Conservation (phyloP, 345 rosid genomes). For the Salix dunnii region DNA sequence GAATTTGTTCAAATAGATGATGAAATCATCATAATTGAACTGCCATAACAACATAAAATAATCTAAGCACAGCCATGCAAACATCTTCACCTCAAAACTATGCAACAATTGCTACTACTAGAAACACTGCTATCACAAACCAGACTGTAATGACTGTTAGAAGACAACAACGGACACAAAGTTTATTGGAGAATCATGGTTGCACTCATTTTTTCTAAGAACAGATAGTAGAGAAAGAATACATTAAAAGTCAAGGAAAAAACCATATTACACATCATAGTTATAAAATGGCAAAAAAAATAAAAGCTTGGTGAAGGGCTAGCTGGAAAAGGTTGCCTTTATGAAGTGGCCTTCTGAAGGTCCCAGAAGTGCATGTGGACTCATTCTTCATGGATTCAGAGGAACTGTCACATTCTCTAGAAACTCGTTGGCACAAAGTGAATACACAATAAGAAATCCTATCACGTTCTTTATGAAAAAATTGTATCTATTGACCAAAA, state of each 20-base stretch:
- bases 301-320: neutral
- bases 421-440: conserved; percentile 49
- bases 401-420: conserved; percentile 57
- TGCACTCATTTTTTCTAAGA: neutral
- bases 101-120: neutral
- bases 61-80: neutral
- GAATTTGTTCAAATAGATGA: neutral
- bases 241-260: neutral
- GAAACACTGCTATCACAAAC: neutral
- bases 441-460: conserved; percentile 17
- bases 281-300: neutral
- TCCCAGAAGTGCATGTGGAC: conserved; percentile 49
- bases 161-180: neutral
- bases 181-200: neutral
- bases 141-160: neutral
- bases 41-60: neutral
- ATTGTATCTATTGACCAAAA: neutral
- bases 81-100: neutral
- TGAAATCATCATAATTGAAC: neutral
- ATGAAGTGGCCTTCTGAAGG: conserved; percentile 49
- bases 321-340: conserved; percentile 50
- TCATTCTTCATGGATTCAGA: conserved; percentile 48
- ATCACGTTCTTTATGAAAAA: neutral
- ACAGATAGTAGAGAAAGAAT: neutral
- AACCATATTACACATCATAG: conserved; percentile 2